phyloP scores from a whole-genome alignment of 2,329 filamentous ascomycete genomes.

The Hyphodiscus sp. region DNA sequence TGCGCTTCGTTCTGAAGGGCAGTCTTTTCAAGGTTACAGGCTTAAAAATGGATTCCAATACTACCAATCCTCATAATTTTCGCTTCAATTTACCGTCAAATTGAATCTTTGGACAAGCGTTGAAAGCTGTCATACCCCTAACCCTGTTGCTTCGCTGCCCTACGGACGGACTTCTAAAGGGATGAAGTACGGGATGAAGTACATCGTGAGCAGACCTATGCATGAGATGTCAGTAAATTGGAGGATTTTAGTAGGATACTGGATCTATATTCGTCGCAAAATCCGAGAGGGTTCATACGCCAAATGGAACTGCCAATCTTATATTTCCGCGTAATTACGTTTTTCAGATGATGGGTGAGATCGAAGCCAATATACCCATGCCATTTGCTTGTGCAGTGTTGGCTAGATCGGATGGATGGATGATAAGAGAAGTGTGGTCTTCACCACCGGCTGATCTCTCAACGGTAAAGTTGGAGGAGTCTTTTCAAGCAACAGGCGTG shows the following conservation, averaged over 20 bases:
- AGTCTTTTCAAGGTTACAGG: background rate
- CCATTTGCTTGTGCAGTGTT: constrained; percentile 3
- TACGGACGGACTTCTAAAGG: constrained; percentile 1
- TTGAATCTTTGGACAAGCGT: too few species aligned
- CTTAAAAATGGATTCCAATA: background rate
- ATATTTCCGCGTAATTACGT: constrained; percentile 5
- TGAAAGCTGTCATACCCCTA: too few species aligned
- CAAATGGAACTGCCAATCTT: constrained; percentile 6
- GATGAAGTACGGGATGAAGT: background rate
- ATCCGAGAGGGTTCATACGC: constrained; percentile 1
- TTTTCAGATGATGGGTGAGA: constrained; percentile 2
- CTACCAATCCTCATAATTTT: too few species aligned
- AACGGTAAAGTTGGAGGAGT: background rate
- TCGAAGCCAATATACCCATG: constrained; percentile 1
- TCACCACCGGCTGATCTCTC: background rate
- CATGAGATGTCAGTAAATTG: constrained; percentile 3
- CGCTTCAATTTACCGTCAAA: too few species aligned
- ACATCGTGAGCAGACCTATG: background rate
- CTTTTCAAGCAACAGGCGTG: background rate
- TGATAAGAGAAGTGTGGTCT: background rate
- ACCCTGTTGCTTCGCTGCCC: constrained; percentile 22
- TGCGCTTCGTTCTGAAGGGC: background rate
- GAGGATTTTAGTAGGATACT: constrained; percentile 6
- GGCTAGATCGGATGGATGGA: constrained; percentile 1
- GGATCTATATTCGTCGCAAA: background rate